Base-by-base conservation (phyloP, 2,329 filamentous ascomycete species). In the Graphiopsis chlorocephala region DNA sequence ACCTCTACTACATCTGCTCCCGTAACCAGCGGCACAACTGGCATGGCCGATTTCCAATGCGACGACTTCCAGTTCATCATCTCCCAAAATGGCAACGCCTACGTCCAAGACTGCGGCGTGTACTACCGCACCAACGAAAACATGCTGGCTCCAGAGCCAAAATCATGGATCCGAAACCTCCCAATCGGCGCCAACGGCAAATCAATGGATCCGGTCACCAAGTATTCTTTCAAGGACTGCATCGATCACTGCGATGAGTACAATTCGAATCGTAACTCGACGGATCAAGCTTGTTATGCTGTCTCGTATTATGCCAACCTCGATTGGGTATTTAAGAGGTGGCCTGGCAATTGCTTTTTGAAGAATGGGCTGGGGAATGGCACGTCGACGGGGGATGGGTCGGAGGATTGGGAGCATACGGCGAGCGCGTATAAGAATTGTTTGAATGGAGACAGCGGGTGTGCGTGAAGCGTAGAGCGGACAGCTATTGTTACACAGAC, bases 211-310 rank as follows among this genome's bases (percentile, higher is more conserved):
- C 50, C 50, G 8, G 26, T 48, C 57, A 60, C 57, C 38, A 31
- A 28, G 14, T 60, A 60, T 28, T 47, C 57, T 31, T 60, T 60
- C 38, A 23, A 12, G 8, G 57, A 47, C 10, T 60, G 57, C 38
- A 60, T 60, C 25, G 38, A 60, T n/a, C 38, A 60, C 7, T 60
- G 57, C 57, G 57, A 60, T n/a, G 35, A 47, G 12, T 60, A 60
- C 26, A 60, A 60, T 25, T 20, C 35, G 8, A 20, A 28, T 26
- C 35, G 38, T 38, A 47, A 23, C 10, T 28, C 38, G 17, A 28
- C 38, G 28, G 38, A 31, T 7, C 50, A 53, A 17, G 26, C 50
- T 7, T 60, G 57, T 26, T 60, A 31, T 20, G 57, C 38, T 17
- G 35, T 60, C 10, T 60, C 57, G 17, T 60, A 47, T n/a, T 60